Evolutionary conservation across 306 rosid species (phyloP), one percentile per base, ranked within the genome.

Genomic region (Pachyrhizus erosus): DNA sequence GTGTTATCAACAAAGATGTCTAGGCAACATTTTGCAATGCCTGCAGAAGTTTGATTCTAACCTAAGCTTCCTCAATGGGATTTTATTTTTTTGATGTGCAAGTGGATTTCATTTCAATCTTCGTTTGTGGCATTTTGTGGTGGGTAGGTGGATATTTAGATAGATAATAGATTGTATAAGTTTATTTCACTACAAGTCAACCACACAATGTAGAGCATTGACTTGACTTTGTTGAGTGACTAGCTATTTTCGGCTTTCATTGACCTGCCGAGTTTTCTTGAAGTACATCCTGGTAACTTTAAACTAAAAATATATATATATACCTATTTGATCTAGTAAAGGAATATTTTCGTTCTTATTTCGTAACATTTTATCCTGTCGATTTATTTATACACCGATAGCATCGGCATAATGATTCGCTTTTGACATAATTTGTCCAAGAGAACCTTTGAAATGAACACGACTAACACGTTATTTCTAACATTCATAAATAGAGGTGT

Each of bases 31-130:
- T 87, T 83, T 66, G 85, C 87, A 39, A 79, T 86, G 89, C 89
- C 97, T 48, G 84, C 93, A 3, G 84, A 85, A 85, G 94, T 90
- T 65, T 81, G 87, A 87, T 67, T 84, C 87, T 81, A 85, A 89
- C 45, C 70, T 88, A 68, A 75, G 89, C 81, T 84, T 75, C 79
- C 77, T 77, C 68, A 82, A 76, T 40, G 26, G 61, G 61, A 20
- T 54, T 54, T 54, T 54, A 1, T 49, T 5, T 52, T 18, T 7
- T 54, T 54, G 13, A 18, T 1, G 60, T 52, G 12, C 64, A 84
- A 76, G 61, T 80, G 58, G 37, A 73, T 60, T 74, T 72, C 23
- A 73, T 60, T 74, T 72, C 23, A 15, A 40, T 67, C 24, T 37
- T 70, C 26, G 2, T 46, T 14, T 77, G 49, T 43, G 42, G 52